A percentile compares a stretch with the other conserved stretches of the same genome.
Evolutionary conservation across 148 eudicot genomes (phyloP).

Genomic region (Hydrangea macrophylla): DNA sequence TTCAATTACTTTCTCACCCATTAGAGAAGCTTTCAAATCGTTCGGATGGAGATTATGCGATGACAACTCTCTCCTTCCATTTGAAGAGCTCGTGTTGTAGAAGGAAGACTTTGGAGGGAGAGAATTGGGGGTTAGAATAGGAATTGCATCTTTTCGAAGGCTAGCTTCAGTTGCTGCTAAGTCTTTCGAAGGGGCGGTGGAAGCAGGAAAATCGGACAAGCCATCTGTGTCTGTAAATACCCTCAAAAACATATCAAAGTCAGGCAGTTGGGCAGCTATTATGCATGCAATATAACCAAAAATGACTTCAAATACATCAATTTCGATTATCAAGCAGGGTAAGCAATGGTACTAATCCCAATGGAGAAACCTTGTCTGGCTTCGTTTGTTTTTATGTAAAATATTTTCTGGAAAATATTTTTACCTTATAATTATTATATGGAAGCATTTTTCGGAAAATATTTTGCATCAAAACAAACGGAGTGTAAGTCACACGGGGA

Average conservation of each 20-base stretch:
- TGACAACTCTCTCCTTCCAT: constrained; percentile 23
- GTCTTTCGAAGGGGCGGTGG: constrained; percentile 33
- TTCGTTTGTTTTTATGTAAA: neutral
- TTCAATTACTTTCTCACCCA: constrained; percentile 32
- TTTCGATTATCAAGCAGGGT: neutral
- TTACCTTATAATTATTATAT: neutral
- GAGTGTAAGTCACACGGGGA: neutral
- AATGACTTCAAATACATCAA: neutral
- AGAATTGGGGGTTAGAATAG: constrained; percentile 28
- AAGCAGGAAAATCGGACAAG: constrained; percentile 27
- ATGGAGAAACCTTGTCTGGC: neutral
- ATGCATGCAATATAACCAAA: neutral
- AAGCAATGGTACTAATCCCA: neutral
- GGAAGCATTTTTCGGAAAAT: neutral
- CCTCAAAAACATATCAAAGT: neutral
- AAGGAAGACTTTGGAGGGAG: constrained; percentile 34
- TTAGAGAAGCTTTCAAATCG: constrained; percentile 14
- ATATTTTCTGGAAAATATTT: neutral
- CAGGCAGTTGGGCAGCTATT: no score
- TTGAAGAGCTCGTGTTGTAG: constrained; percentile 28
- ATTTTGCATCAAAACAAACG: no score
- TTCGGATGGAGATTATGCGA: constrained; percentile 34
- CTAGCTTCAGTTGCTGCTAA: constrained; percentile 18
- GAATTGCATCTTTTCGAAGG: constrained; percentile 24
- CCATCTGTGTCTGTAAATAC: constrained; percentile 37